A percentile compares a stretch with the other conserved stretches of the same genome.
Conservation (phyloP, 306 rosid genomes). For the Mimosa pudica region DNA sequence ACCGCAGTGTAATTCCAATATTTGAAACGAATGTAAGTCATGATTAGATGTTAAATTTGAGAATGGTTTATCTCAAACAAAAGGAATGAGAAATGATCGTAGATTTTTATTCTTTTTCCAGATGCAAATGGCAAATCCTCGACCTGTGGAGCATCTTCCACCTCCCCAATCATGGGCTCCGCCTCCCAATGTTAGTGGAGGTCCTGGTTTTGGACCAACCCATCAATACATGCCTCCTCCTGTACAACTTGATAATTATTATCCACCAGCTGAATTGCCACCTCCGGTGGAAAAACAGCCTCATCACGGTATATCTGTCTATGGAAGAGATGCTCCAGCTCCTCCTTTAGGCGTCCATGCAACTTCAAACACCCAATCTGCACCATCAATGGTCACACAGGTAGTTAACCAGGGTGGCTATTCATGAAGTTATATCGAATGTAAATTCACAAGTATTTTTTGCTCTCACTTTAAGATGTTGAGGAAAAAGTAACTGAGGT, state of each 20-base stretch:
- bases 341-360: slow-evolving; percentile 59
- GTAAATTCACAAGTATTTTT: slow-evolving; percentile 10
- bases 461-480: slow-evolving; percentile 23
- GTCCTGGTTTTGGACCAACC: slow-evolving; percentile 81
- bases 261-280: slow-evolving; percentile 72
- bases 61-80: slow-evolving; percentile 14
- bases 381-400: slow-evolving; percentile 87
- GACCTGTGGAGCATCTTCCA: slow-evolving; percentile 68
- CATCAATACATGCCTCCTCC: slow-evolving; percentile 90
- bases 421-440: slow-evolving; percentile 3
- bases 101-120: slow-evolving; percentile 38
- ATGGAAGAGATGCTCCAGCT: slow-evolving; percentile 74
- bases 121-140: slow-evolving; percentile 80
- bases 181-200: slow-evolving; percentile 80
- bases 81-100: slow-evolving; percentile 28
- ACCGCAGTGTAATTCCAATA: slow-evolving; percentile 79
- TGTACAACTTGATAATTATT: slow-evolving; percentile 77
- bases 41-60: slow-evolving; percentile 15
- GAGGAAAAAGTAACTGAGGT: background rate
- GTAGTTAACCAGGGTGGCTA: slow-evolving; percentile 44
- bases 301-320: slow-evolving; percentile 95
- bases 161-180: slow-evolving; percentile 95
- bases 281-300: slow-evolving; percentile 86
- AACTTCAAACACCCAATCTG: slow-evolving; percentile 71
- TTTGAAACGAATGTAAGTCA: slow-evolving; percentile 83